Conservation (phyloP, 371 early-diverging fungal species). For the Nematocida sp. region DNA sequence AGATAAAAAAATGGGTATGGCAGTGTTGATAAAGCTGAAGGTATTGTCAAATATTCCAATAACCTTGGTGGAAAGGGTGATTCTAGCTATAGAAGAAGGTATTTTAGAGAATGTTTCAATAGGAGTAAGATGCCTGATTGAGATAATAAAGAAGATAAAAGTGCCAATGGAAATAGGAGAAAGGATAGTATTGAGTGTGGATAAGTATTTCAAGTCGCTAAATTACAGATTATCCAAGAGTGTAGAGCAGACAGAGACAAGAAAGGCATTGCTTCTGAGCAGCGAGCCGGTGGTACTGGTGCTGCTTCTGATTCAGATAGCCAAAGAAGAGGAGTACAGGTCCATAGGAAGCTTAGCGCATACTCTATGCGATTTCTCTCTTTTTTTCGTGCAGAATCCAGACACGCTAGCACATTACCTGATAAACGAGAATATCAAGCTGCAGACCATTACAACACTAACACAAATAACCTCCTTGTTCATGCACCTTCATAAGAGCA, state of each 20-base stretch:
- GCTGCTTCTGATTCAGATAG: conserved; percentile 19
- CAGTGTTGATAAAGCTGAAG: conserved; percentile 12
- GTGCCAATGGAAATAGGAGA: not conserved
- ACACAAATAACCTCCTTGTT: conserved; percentile 46
- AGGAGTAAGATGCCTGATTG: conserved; percentile 39
- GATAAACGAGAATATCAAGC: conserved; percentile 50
- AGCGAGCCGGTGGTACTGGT: conserved; percentile 45
- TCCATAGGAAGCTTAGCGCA: not conserved
- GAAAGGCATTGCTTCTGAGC: conserved; percentile 34
- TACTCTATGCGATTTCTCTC: conserved; percentile 9
- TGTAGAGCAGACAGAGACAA: conserved; percentile 1
- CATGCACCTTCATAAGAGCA: conserved; percentile 10
- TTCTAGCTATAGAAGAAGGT: conserved; percentile 10
- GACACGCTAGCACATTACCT: not conserved
- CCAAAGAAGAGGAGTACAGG: conserved; percentile 7
- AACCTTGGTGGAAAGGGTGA: conserved; percentile 14
- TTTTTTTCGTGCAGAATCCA: conserved; percentile 27
- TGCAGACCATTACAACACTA: conserved; percentile 50
- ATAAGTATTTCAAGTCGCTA: conserved; percentile 11
- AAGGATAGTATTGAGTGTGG: not conserved
- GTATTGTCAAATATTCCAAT: not conserved
- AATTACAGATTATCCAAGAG: not conserved
- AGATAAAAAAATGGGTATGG: conserved; percentile 20
- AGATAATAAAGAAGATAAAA: conserved; percentile 26
- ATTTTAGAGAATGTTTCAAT: conserved; percentile 32